phyloP scores from a whole-genome alignment of 2,329 filamentous ascomycete species.

The Sporothrix globosa region DNA sequence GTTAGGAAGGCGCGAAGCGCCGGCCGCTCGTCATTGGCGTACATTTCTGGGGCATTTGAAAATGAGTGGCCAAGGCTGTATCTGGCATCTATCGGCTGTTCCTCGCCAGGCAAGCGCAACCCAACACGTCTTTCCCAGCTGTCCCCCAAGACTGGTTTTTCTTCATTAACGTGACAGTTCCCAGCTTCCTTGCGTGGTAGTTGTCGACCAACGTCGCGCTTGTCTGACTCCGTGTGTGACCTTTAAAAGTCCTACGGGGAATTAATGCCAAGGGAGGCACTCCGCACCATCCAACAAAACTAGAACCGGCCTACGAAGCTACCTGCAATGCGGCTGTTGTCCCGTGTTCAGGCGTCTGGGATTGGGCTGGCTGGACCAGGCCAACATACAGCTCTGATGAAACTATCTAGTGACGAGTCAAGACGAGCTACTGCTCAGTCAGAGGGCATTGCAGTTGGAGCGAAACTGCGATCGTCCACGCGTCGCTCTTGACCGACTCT shows the following conservation, averaged over 20 bases:
- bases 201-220: not conserved
- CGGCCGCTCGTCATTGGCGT: constrained; percentile 4
- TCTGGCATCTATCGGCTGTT: constrained; percentile 23
- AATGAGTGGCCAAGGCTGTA: not conserved
- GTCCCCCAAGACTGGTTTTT: not conserved
- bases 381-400: constrained; percentile 12
- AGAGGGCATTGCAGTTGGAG: not conserved
- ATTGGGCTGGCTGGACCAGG: constrained; percentile 7
- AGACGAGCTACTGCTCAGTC: not conserved
- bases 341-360: not conserved
- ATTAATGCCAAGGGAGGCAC: not conserved
- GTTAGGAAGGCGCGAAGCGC: constrained; percentile 24
- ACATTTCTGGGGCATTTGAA: not conserved
- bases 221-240: not conserved
- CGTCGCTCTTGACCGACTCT: constrained; percentile 14
- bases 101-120: not conserved
- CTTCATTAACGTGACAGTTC: not conserved
- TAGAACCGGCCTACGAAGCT: constrained; percentile 3
- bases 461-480: constrained; percentile 10
- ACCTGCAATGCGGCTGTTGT: constrained; percentile 11
- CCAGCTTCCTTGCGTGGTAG: not conserved
- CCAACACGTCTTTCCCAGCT: not conserved
- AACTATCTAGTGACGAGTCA: not conserved
- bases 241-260: constrained; percentile 17
- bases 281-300: constrained; percentile 14